Percentiles rank a stretch among this genome's conserved stretches.
These are phyloP conservation scores for Cymbidium sinense DNA, from an alignment of 106 monocot species.

Conservation along the genomic window DNA sequence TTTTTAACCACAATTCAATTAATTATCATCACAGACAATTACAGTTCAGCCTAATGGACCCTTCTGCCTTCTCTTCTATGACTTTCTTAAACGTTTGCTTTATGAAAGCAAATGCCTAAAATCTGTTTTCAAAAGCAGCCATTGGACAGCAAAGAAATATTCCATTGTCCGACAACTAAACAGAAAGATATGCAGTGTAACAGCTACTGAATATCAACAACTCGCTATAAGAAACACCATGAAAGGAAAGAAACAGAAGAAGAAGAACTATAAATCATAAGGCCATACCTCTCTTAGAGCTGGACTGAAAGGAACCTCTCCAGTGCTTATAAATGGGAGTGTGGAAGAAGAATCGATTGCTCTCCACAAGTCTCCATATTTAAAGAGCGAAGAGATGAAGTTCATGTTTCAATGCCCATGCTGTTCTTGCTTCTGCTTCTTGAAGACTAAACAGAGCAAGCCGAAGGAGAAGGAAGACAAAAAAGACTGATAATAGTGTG, in stretches of 20 bases:
- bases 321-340: no score
- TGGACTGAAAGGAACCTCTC: no score
- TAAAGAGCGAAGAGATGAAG: conserved; percentile 28
- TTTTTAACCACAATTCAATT: no score
- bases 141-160: background rate
- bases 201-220: background rate
- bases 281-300: background rate
- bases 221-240: background rate
- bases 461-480: conserved; percentile 30
- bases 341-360: no score
- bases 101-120: no score
- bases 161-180: background rate
- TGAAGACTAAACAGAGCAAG: conserved; percentile 33
- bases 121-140: no score
- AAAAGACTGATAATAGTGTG: conserved; percentile 15
- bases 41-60: no score
- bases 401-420: conserved; percentile 53
- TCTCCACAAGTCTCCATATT: no score
- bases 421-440: conserved; percentile 58
- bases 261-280: background rate
- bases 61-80: no score
- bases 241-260: background rate
- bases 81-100: no score
- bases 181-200: background rate
- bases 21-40: no score